These are phyloP conservation scores for Kodamaea fungicola DNA, from an alignment of 1,139 yeast species.

Conservation along the genomic window DNA sequence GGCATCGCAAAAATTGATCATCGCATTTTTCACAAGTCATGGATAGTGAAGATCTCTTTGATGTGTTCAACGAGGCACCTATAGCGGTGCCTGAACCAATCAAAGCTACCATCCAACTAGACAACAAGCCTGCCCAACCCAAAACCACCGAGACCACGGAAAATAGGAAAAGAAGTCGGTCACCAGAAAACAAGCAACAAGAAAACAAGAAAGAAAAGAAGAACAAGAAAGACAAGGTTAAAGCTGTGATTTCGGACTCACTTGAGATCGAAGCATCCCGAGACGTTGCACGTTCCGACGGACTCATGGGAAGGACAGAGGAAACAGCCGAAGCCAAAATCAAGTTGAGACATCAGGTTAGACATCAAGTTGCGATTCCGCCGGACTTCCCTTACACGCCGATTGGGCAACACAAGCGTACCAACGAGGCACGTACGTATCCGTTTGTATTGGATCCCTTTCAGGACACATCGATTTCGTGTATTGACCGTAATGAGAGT, in stretches of 20 bases:
- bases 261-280: constrained; percentile 89
- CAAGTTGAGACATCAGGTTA: constrained; percentile 83
- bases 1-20: constrained; percentile 1
- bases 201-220: constrained; percentile 10
- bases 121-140: neutral
- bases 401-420: constrained; percentile 77
- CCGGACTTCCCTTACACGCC: constrained; percentile 86
- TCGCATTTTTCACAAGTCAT: constrained; percentile 9
- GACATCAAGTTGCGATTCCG: constrained; percentile 97
- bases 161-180: constrained; percentile 9
- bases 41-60: constrained; percentile 59
- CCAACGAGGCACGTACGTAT: constrained; percentile 75
- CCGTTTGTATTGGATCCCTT: constrained; percentile 93
- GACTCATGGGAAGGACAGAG: constrained; percentile 37
- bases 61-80: constrained; percentile 62
- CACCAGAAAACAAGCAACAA: constrained; percentile 8
- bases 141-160: neutral
- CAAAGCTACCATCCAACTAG: constrained; percentile 19
- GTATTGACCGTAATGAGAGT: constrained; percentile 92
- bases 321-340: constrained; percentile 46
- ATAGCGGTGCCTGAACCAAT: constrained; percentile 30
- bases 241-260: constrained; percentile 82
- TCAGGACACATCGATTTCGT: constrained; percentile 92
- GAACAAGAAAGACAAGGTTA: constrained; percentile 26
- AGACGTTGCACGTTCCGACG: constrained; percentile 78